A percentile compares a stretch with the other conserved stretches of the same genome.
phyloP scores from a whole-genome alignment of 2,329 filamentous ascomycete species.

The Penicillium fuscoglaucum region DNA sequence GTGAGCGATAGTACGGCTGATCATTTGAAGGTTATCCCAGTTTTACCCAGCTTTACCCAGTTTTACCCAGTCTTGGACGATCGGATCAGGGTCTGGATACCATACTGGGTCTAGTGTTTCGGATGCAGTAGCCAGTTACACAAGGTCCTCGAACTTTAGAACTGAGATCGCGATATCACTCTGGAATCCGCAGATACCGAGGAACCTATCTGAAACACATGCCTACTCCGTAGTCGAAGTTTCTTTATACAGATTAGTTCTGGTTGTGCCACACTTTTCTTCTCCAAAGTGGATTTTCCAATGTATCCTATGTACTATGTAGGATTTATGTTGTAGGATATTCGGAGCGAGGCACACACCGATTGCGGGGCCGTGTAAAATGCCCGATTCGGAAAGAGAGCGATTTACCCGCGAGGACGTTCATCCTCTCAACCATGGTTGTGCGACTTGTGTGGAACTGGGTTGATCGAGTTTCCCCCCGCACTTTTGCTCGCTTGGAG shows the following conservation, averaged over 20 bases:
- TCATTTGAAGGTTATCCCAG: constrained; percentile 2
- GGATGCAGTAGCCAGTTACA: neutral
- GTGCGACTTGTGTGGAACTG: constrained; percentile 2
- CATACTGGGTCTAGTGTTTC: constrained; percentile 13
- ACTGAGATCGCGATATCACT: constrained; percentile 6
- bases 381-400: neutral
- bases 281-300: neutral
- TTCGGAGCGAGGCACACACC: neutral
- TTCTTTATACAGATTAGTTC: neutral
- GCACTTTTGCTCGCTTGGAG: constrained; percentile 14
- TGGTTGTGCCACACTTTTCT: neutral
- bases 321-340: too few species aligned
- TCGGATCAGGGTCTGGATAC: constrained; percentile 8
- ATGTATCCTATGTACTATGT: neutral
- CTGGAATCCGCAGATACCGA: constrained; percentile 14
- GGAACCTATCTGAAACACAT: constrained; percentile 9
- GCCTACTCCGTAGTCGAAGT: neutral
- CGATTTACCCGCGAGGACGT: constrained; percentile 4
- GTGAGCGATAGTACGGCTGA: neutral
- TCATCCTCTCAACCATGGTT: constrained; percentile 8
- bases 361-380: neutral
- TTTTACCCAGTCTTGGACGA: neutral
- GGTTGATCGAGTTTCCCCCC: constrained; percentile 11
- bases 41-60: neutral
- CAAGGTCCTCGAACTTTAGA: constrained; percentile 2